Base-by-base conservation (phyloP, 1,139 yeast species). In the Kluyveromyces sp. region DNA sequence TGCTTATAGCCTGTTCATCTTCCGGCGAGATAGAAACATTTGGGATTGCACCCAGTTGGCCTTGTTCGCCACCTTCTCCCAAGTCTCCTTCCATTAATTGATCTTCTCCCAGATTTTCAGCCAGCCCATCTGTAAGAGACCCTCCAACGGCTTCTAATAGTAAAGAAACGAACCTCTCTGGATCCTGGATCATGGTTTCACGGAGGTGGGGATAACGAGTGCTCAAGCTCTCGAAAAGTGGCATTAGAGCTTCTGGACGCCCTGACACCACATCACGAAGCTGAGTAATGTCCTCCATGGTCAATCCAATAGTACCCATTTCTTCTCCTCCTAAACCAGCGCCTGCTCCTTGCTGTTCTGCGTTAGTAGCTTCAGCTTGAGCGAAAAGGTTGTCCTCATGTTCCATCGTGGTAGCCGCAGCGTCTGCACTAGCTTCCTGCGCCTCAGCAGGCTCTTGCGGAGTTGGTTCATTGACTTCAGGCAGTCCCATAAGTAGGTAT, bases 211-310 rank as follows among this genome's bases (percentile, higher is more conserved):
- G 97, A 61, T 87, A 84, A 36, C 83, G 71, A n/a, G 79, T 78
- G 7, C 92, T 83, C 53, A 92, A 69, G 60, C 87, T 89, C 60
- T 85, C 94, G 53, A 92, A 71, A 45, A 89, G 69, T 12, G 92
- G 83, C 60, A 84, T 95, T 48, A 94, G 74, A 68, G 88, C 78
- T 61, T 87, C 95, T 8, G 98, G 98, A 63, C 87, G 85, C 46
- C 84, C 80, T 54, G 83, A 85, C 49, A 89, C 76, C 37, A 92
- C 80, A 41, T 83, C 79, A 61, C 96, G 77, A 51, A 92, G 71
- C 54, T 82, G 77, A 40, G 76, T 74, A 66, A 81, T 68, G 52
- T 76, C 79, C 48, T 72, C 77, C 53, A 61, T 57, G 1, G 66
- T 63, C 32, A 63, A 46, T 11, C 66, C 65, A 38, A 63, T 63